Percentiles rank a stretch among this genome's conserved stretches.
phyloP scores from a whole-genome alignment of 805 yeast genomes.

The Ogataea pini region DNA sequence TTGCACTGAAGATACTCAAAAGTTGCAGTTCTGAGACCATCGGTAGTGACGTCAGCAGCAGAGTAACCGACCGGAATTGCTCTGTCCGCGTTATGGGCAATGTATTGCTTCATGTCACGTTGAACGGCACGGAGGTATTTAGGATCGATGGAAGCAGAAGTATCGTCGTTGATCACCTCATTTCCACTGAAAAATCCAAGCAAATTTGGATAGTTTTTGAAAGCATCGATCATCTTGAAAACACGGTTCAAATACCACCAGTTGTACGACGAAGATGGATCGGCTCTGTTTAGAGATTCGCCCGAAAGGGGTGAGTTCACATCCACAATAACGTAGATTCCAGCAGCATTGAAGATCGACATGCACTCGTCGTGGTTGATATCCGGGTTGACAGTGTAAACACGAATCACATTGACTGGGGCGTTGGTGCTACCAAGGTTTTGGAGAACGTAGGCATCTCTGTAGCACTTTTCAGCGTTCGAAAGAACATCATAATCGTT shows the following conservation, averaged over 20 bases:
- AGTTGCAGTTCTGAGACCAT: constrained; percentile 61
- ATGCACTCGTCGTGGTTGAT: constrained; percentile 88
- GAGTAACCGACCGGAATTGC: constrained; percentile 93
- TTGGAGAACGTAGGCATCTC: constrained; percentile 79
- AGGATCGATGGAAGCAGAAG: constrained; percentile 65
- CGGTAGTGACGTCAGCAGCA: constrained; percentile 77
- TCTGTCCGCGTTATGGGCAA: constrained; percentile 66
- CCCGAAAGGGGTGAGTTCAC: constrained; percentile 73
- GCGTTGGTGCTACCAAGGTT: constrained; percentile 54
- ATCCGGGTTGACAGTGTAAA: constrained; percentile 81
- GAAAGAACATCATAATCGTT: constrained; percentile 62
- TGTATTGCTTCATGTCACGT: constrained; percentile 87
- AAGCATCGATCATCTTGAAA: constrained; percentile 80
- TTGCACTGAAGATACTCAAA: constrained; percentile 85
- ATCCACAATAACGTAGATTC: constrained; percentile 84
- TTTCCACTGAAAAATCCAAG: constrained; percentile 91
- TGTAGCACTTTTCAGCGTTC: constrained; percentile 65
- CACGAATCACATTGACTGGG: constrained; percentile 73
- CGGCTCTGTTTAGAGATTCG: constrained; percentile 70
- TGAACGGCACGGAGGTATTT: constrained; percentile 85
- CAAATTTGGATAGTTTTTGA: constrained; percentile 80
- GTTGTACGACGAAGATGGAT: constrained; percentile 72
- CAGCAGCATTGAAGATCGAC: constrained; percentile 86
- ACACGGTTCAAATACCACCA: constrained; percentile 70
- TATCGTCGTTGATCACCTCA: constrained; percentile 81